Base-by-base conservation (phyloP, 2,329 filamentous ascomycete species). In the Exophiala lecanii-corni region DNA sequence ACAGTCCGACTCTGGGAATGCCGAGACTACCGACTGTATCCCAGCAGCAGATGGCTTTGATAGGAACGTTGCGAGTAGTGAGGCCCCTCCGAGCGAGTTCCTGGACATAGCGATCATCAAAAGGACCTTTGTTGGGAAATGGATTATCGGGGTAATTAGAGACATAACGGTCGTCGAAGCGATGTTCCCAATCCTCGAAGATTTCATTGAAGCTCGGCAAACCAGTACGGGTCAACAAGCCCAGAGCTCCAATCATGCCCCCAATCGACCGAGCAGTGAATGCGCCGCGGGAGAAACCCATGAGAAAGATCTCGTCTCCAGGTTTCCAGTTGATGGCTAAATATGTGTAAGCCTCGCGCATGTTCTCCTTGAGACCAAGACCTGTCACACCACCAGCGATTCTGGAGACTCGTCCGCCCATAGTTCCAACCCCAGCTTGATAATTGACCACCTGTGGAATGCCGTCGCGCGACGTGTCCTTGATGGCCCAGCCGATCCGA, bases 371-470 rank as follows among this genome's bases (percentile, higher is more conserved):
- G 20, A 57, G 30, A 2, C 55, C 55, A 4, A 51, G 12, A 3
- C 55, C 55, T 9, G 54, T 55, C 1, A 52, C 51, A 9, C 55
- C 55, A 13, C 54, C 52, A 2, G 55, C 45, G 1, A 45, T 39
- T 12, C 47, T 39, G 3, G 54, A 40, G 2, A 53, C 36, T 4
- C 32, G 41, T 1, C 54, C 54, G 4, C 55, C 55, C 15, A 30
- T 41, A n/a, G 60, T 65, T 6, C 65, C 66, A 9, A 68, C 61
- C 5, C 66, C 66, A 9, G 64, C 61, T 36, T 67, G 64, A 44
- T 69, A 69, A 44, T 64, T 67, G 17, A 65, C 59, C 17, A 69
- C 61, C 42, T 69, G 66, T 1, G 62, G 59, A 21, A 63, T 57
- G 2, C 60, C 60, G 33, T 60, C 50, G 25, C 52, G 46, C 25